Percentiles rank a stretch among this genome's conserved stretches.
Conservation (phyloP, 2,329 filamentous ascomycete genomes). For the Macrophomina tecta region DNA sequence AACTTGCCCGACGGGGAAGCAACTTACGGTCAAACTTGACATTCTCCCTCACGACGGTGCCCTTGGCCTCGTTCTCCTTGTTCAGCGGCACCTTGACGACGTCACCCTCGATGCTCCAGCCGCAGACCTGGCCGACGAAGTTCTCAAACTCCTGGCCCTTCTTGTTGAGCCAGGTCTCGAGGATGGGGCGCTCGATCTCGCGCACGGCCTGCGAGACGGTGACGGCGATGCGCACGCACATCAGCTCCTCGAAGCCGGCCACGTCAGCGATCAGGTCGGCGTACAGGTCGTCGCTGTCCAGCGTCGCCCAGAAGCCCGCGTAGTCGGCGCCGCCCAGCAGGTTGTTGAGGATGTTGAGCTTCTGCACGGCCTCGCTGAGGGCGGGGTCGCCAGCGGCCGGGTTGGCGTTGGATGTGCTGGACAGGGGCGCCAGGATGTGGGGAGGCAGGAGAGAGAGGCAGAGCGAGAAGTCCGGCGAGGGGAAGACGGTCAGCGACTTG, state of each 20-base stretch:
- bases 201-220: slow-evolving; percentile 86
- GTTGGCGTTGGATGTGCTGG: slow-evolving; percentile 55
- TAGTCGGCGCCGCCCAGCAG: slow-evolving; percentile 92
- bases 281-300: slow-evolving; percentile 94
- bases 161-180: slow-evolving; percentile 58
- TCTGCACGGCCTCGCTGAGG: slow-evolving; percentile 87
- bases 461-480: slow-evolving; percentile 92
- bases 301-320: slow-evolving; percentile 86
- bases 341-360: slow-evolving; percentile 82
- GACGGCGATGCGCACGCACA: slow-evolving; percentile 86
- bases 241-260: slow-evolving; percentile 89
- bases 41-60: slow-evolving; percentile 88
- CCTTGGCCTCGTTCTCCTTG: slow-evolving; percentile 95
- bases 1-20: not conserved
- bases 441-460: slow-evolving; percentile 92
- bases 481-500: slow-evolving; percentile 97
- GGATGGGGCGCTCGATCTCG: slow-evolving; percentile 64
- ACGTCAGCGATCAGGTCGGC: slow-evolving; percentile 95
- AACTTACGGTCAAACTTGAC: slow-evolving; percentile 79
- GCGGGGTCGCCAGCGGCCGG: slow-evolving; percentile 66
- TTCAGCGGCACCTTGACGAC: slow-evolving; percentile 82
- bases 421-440: slow-evolving; percentile 70
- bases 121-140: slow-evolving; percentile 64
- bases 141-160: slow-evolving; percentile 55
- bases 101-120: slow-evolving; percentile 77